Percentiles rank a stretch among this genome's conserved stretches.
These are phyloP conservation scores for Cutaneotrichosporon curvatum DNA, from an alignment of 1,284 basidiomycete species.

Conservation along the genomic window DNA sequence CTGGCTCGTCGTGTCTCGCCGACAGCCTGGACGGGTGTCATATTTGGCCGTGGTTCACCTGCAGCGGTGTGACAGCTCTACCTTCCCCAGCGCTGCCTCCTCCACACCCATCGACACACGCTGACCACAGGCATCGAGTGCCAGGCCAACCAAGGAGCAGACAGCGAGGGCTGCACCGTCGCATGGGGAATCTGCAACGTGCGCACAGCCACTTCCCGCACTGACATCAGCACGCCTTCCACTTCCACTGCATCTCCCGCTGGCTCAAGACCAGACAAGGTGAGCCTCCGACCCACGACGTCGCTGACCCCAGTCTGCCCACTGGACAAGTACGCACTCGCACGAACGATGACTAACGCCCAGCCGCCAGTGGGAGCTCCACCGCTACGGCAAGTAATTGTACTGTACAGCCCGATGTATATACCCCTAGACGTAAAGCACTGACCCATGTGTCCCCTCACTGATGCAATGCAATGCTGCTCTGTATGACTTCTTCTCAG, in stretches of 20 bases:
- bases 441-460: too few species aligned
- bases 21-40: too few species aligned
- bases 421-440: background rate
- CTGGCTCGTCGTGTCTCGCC: too few species aligned
- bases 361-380: conserved; percentile 47
- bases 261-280: conserved; percentile 97
- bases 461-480: too few species aligned
- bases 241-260: conserved; percentile 98
- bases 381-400: conserved; percentile 45
- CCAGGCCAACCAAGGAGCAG: conserved; percentile 96
- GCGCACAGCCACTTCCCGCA: conserved; percentile 32
- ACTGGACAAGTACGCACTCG: conserved; percentile 68
- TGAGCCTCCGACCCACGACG: conserved; percentile 18
- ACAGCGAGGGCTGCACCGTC: conserved; percentile 91
- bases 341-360: conserved; percentile 29
- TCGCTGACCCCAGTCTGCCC: conserved; percentile 65
- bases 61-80: too few species aligned
- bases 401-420: conserved; percentile 5
- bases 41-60: too few species aligned
- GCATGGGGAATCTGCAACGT: conserved; percentile 99
- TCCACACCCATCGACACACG: background rate
- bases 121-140: conserved; percentile 83
- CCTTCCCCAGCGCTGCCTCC: too few species aligned
- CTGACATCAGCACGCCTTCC: conserved; percentile 81
- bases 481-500: too few species aligned